Evolutionary conservation across 768 basidiomycete genomes (phyloP), one percentile per base, ranked within the genome.

Genomic region (Chalciporus pseudorubinellus): DNA sequence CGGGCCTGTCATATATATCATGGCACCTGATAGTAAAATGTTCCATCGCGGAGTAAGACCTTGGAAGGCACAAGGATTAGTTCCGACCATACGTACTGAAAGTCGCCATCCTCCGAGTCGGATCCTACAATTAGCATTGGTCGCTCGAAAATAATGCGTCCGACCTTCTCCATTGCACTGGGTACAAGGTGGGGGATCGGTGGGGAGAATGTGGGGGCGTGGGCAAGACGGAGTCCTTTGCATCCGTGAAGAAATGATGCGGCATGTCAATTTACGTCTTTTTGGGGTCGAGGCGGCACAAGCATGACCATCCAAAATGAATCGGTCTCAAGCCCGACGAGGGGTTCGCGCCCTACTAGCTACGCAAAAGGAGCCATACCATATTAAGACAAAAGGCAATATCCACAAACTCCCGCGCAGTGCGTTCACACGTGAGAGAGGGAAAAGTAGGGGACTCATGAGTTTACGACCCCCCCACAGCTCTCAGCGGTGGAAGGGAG

Each of bases 231-330:
- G 59, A 44, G 42, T 43, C 46, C 55, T 40, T 24, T 43, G 33
- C 46, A 51, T 43, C 36, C 26, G 40, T 46, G 42, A 44, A 50
- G 49, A 46, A 61, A 53, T 67, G 57, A 64, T 60, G 60, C 50
- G 39, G 49, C 56, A 39, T 54, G 63, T 50, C 48, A 48, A 29
- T 60, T 66, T 66, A 66, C 65, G 65, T 67, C 54, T 55, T 44
- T 53, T 44, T 24, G 34, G 31, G 44, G 46, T 48, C 50, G 48
- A 43, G 53, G 53, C 57, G 56, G 51, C 51, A 52, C 39, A 40
- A 55, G 20, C 39, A 44, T 45, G 36, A 29, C 31, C 31, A 16
- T 38, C 46, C 22, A 50, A 52, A 57, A 51, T 47, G 48, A 54
- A 55, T 34, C 40, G 13, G 26, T 47, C 53, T 51, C 29, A 53